Percentiles rank a stretch among this genome's conserved stretches.
phyloP scores from a whole-genome alignment of 805 yeast genomes.

The Ogataea haglerorum region DNA sequence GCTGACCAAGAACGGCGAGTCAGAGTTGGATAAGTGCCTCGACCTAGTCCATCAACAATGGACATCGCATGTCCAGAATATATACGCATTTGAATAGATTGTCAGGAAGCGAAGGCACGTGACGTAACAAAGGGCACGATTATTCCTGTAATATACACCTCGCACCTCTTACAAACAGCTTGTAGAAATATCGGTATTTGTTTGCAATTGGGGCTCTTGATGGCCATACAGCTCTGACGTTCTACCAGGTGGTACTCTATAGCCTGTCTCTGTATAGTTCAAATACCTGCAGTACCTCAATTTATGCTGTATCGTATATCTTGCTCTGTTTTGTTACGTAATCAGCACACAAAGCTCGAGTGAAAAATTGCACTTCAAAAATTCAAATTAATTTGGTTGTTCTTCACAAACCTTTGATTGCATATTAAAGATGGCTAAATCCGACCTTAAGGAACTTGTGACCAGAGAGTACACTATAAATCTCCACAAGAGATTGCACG shows the following conservation, averaged over 20 bases:
- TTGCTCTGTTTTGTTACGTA: slow-evolving; percentile 1
- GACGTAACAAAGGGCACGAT: background rate
- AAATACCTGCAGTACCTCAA: too few relatives aligned
- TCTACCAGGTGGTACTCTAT: too few relatives aligned
- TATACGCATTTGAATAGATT: slow-evolving; percentile 34
- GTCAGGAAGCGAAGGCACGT: slow-evolving; percentile 1
- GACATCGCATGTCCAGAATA: slow-evolving; percentile 26
- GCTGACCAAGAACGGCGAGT: background rate
- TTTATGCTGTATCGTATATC: too few relatives aligned
- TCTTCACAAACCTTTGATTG: slow-evolving; percentile 12
- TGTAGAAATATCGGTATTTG: too few relatives aligned
- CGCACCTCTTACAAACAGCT: background rate
- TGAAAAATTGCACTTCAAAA: slow-evolving; percentile 12
- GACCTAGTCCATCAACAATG: slow-evolving; percentile 21
- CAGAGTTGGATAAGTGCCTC: slow-evolving; percentile 10
- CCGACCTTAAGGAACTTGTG: slow-evolving; percentile 96
- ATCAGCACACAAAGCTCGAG: slow-evolving; percentile 4
- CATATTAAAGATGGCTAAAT: slow-evolving; percentile 35
- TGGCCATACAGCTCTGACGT: too few relatives aligned
- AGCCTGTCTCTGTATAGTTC: too few relatives aligned
- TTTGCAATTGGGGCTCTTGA: too few relatives aligned
- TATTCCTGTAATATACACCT: slow-evolving; percentile 1
- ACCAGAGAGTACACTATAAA: slow-evolving; percentile 99
- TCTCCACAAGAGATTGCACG: slow-evolving; percentile 99
- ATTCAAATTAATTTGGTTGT: slow-evolving; percentile 11